These are phyloP conservation scores for Centaurea solstitialis DNA, from an alignment of 129 eudicot genomes.

Conservation along the genomic window DNA sequence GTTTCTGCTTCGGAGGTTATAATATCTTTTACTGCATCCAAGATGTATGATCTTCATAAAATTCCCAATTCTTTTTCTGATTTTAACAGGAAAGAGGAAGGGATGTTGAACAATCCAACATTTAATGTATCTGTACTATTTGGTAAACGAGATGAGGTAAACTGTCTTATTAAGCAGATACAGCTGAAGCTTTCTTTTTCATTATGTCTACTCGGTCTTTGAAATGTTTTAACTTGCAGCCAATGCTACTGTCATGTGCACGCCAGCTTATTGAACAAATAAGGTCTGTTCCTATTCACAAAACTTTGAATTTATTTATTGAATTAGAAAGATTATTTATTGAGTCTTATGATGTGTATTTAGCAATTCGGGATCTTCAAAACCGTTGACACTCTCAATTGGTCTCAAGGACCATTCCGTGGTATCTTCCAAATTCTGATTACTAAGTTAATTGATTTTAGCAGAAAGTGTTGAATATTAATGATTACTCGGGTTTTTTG, in stretches of 20 bases:
- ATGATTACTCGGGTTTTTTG: neutral
- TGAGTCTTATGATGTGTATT: neutral
- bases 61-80: neutral
- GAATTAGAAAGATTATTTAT: neutral
- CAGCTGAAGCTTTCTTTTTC: neutral
- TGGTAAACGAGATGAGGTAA: conserved; percentile 95
- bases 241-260: conserved; percentile 78
- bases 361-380: conserved; percentile 76
- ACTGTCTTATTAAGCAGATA: neutral
- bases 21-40: neutral
- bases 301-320: neutral
- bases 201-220: conserved; percentile 27
- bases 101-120: conserved; percentile 67
- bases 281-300: conserved; percentile 47
- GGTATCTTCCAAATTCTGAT: conserved; percentile 39
- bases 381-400: conserved; percentile 71
- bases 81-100: conserved; percentile 78
- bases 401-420: conserved; percentile 88
- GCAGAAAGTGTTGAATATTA: neutral
- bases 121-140: conserved; percentile 66
- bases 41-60: neutral
- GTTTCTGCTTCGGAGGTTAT: neutral
- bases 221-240: conserved; percentile 54
- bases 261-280: conserved; percentile 87
- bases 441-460: neutral